These are phyloP conservation scores for Tolypocladium nubicola DNA, from an alignment of 2,329 filamentous ascomycete species.

Conservation along the genomic window DNA sequence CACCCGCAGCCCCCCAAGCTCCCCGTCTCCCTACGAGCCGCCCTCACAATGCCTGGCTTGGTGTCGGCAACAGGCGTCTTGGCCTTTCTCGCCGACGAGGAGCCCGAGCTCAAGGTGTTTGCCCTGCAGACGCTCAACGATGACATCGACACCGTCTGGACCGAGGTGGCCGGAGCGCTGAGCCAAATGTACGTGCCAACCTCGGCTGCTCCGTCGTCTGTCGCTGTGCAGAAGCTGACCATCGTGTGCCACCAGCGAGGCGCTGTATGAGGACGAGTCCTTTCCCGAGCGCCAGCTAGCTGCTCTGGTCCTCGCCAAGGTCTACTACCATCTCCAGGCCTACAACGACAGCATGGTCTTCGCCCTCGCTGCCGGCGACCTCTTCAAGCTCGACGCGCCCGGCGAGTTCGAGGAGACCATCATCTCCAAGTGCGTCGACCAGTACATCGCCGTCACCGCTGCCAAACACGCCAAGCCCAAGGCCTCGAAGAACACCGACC, in stretches of 20 bases:
- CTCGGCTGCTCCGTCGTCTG: not conserved
- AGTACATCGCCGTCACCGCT: slow-evolving; percentile 73
- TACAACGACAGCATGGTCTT: slow-evolving; percentile 99
- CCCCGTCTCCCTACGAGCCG: not conserved
- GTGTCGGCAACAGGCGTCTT: slow-evolving; percentile 91
- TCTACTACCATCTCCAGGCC: slow-evolving; percentile 97
- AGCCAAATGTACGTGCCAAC: slow-evolving; percentile 66
- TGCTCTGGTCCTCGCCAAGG: slow-evolving; percentile 89
- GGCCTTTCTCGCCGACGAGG: slow-evolving; percentile 90
- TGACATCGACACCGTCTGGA: slow-evolving; percentile 95
- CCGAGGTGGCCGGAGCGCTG: slow-evolving; percentile 85
- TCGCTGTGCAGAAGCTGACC: slow-evolving; percentile 5
- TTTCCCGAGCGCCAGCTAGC: slow-evolving; percentile 93
- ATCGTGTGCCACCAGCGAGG: slow-evolving; percentile 53
- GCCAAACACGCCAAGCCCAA: slow-evolving; percentile 37
- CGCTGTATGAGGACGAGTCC: slow-evolving; percentile 89
- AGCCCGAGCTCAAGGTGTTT: slow-evolving; percentile 88
- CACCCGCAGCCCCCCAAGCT: slow-evolving; percentile 7
- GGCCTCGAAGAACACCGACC: slow-evolving; percentile 31
- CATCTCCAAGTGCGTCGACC: slow-evolving; percentile 95
- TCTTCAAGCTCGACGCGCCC: slow-evolving; percentile 84
- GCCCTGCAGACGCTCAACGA: slow-evolving; percentile 92
- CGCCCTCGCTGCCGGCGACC: slow-evolving; percentile 84
- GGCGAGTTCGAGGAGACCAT: slow-evolving; percentile 99
- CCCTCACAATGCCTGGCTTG: slow-evolving; percentile 68